These are phyloP conservation scores for Cladosporium velox DNA, from an alignment of 2,329 filamentous ascomycete species.

Conservation along the genomic window DNA sequence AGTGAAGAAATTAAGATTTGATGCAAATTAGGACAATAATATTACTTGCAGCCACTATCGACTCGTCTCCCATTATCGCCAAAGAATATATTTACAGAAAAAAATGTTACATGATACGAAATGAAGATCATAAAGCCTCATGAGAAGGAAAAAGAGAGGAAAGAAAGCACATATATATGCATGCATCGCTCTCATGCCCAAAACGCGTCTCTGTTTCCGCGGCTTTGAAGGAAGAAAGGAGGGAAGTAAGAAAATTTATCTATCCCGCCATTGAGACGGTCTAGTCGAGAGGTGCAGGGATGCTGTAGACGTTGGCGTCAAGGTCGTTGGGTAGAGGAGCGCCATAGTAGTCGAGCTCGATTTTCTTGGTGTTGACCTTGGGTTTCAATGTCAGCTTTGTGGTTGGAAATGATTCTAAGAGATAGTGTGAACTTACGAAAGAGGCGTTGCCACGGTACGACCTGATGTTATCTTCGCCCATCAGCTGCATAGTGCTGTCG, in stretches of 20 bases:
- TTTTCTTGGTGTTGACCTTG: constrained; percentile 28
- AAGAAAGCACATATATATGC: background rate
- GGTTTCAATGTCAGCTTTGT: background rate
- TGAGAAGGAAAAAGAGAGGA: background rate
- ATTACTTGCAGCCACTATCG: background rate
- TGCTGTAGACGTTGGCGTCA: constrained; percentile 12
- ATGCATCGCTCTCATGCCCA: background rate
- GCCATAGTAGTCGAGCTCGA: constrained; percentile 28
- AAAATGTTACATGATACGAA: constrained; percentile 6
- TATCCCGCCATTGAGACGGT: background rate
- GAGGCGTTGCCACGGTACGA: constrained; percentile 26
- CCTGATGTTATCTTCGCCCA: constrained; percentile 45
- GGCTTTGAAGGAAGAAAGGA: background rate
- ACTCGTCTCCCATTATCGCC: background rate
- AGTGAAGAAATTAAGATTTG: background rate
- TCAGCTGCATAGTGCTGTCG: constrained; percentile 65
- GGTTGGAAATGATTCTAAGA: background rate
- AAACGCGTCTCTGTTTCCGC: background rate
- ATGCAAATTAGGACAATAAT: background rate
- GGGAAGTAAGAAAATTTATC: background rate
- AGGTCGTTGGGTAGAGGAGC: constrained; percentile 21
- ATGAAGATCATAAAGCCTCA: constrained; percentile 10
- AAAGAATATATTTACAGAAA: background rate
- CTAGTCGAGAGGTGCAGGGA: constrained; percentile 9
- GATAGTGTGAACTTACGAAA: constrained; percentile 23